These are phyloP conservation scores for Yamadazyma conglobata DNA, from an alignment of 1,139 yeast genomes.

Conservation along the genomic window DNA sequence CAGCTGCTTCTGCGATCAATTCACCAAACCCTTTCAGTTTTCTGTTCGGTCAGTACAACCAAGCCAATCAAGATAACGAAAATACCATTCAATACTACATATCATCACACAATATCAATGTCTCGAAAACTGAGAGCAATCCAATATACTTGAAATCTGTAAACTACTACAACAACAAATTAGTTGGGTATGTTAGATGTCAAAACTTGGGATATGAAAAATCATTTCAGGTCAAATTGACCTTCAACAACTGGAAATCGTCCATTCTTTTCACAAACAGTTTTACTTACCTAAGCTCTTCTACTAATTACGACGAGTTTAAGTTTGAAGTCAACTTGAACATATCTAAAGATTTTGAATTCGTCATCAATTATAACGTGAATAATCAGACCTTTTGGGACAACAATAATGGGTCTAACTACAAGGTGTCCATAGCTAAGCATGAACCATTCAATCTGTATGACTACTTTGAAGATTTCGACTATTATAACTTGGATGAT, in stretches of 20 bases:
- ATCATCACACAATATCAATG: conserved; percentile 9
- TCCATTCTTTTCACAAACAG: conserved; percentile 26
- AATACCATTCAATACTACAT: conserved; percentile 9
- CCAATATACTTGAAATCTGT: conserved; percentile 11
- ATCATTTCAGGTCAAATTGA: conserved; percentile 30
- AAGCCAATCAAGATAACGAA: conserved; percentile 1
- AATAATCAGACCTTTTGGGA: conserved; percentile 31
- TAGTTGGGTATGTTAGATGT: conserved; percentile 33
- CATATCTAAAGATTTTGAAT: conserved; percentile 23
- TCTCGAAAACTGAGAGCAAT: conserved; percentile 6
- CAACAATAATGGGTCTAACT: conserved; percentile 29
- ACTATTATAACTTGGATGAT: conserved; percentile 7
- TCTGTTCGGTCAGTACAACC: conserved; percentile 1
- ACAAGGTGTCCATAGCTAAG: conserved; percentile 21
- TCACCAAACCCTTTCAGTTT: conserved; percentile 9
- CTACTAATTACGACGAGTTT: conserved; percentile 36
- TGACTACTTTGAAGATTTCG: conserved; percentile 6
- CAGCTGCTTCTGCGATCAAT: conserved; percentile 4
- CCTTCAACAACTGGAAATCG: conserved; percentile 38
- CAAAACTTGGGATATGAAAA: conserved; percentile 40
- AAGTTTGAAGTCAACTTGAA: conserved; percentile 32
- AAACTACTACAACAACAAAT: conserved; percentile 15
- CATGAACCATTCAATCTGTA: conserved; percentile 1
- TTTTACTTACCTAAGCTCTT: conserved; percentile 23
- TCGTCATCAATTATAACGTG: conserved; percentile 22